phyloP scores from a whole-genome alignment of 192 early-diverging fungal species.

The Jimgerdemannia flammicorona region DNA sequence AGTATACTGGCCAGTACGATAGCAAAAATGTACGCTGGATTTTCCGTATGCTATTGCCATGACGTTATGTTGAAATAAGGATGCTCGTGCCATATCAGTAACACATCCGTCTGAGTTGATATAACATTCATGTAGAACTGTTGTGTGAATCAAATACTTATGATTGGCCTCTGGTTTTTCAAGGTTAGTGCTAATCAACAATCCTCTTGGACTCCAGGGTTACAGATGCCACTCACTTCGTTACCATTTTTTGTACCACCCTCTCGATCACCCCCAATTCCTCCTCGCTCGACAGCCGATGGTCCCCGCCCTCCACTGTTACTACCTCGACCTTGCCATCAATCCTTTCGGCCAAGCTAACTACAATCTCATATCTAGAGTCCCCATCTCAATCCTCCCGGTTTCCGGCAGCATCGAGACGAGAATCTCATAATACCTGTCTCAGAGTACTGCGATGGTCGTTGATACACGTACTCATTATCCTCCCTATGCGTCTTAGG shows the following conservation, averaged over 20 bases:
- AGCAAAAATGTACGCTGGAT: too few relatives aligned
- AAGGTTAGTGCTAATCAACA: too few relatives aligned
- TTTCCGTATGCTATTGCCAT: too few relatives aligned
- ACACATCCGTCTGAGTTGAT: too few relatives aligned
- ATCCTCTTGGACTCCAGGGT: too few relatives aligned
- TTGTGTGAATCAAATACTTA: too few relatives aligned
- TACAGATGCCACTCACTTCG: too few relatives aligned
- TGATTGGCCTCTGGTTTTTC: too few relatives aligned
- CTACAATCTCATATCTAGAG: neutral
- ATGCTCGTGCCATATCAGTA: too few relatives aligned
- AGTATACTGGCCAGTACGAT: too few relatives aligned
- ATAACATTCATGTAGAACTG: too few relatives aligned
- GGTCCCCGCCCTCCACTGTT: conserved; percentile 24
- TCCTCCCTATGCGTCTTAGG: neutral
- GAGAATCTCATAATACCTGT: conserved; percentile 25
- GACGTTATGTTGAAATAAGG: too few relatives aligned
- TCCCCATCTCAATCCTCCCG: conserved; percentile 7
- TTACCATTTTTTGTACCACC: conserved; percentile 3
- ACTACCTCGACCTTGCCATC: neutral
- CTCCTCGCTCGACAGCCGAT: conserved; percentile 25
- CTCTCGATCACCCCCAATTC: conserved; percentile 9
- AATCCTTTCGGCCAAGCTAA: conserved; percentile 2
- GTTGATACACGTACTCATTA: conserved; percentile 8
- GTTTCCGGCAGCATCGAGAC: conserved; percentile 11
- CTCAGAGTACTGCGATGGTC: conserved; percentile 13